Base-by-base conservation (phyloP, 768 basidiomycete genomes). In the Asterophora parasitica region DNA sequence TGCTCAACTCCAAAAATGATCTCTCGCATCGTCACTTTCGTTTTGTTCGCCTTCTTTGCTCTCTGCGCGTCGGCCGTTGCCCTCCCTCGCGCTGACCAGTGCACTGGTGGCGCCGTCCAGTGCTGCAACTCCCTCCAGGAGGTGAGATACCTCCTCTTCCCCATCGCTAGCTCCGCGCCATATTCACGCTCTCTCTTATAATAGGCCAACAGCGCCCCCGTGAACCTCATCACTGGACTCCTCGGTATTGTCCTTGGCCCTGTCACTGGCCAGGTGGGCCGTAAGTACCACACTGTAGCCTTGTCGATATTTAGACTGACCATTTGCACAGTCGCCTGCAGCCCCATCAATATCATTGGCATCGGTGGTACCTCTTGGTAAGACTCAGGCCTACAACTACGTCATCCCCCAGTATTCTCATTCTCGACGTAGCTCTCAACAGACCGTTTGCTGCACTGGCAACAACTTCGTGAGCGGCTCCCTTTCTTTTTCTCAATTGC, bases 41-140 rank as follows among this genome's bases (percentile, higher is more conserved):
- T 50, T 49, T 44, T 41, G 7, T 20, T 52, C 43, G 48, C 43
- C 47, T 17, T 44, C 19, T 41, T 53, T 26, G 49, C 42, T 13
- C 40, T 46, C 17, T 49, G 30, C 41, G 44, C 44, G 2, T 48
- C 46, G 7, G 46, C 50, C 17, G 41, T 20, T 26, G 34, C 38
- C 9, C 23, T 54, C 17, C 38, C 44, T 38, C 49, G 53, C 26
- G 28, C 8, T 20, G 30, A 48, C 36, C 54, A 56, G 26, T 58
- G 59, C 51, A 58, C 49, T 38, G 54, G 53, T 8, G 57, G 57
- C 6, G 2, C 49, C 2, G 9, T 51, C 17, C 44, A 55, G 4
- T 60, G 59, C 53, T 60, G 59, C 50, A 51, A 58, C 30, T 49
- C 43, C 32, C 43, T 57, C 19, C 49, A 56, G 15, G 17, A 40